Evolutionary conservation across 768 basidiomycete genomes (phyloP).

Genomic region (Rhodotorula kratochvilovae): DNA sequence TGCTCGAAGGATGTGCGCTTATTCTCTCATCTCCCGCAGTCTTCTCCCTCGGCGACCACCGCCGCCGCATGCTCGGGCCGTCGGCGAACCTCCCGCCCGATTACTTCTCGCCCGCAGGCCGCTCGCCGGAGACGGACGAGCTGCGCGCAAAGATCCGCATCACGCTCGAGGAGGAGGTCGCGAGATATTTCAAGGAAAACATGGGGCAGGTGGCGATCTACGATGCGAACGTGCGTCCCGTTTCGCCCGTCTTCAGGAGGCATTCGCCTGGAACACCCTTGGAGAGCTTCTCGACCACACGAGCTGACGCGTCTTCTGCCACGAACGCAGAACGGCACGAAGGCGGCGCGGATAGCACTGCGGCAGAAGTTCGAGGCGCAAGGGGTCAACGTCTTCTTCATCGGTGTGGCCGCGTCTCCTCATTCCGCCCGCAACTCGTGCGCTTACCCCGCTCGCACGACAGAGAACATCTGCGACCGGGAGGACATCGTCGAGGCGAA

Average conservation of each 20-base stretch:
- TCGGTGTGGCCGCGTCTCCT: slow-evolving; percentile 58
- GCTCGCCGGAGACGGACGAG: slow-evolving; percentile 61
- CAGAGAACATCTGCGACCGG: slow-evolving; percentile 87
- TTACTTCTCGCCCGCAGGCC: slow-evolving; percentile 77
- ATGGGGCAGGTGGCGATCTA: slow-evolving; percentile 95
- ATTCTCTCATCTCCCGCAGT: slow-evolving; percentile 50
- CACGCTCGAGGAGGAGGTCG: slow-evolving; percentile 83
- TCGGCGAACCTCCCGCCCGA: slow-evolving; percentile 83
- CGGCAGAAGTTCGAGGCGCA: slow-evolving; percentile 78
- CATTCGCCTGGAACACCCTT: background rate
- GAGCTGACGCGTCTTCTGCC: background rate
- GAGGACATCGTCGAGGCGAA: slow-evolving; percentile 89
- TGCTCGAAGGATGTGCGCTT: too few relatives aligned
- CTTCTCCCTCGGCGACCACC: slow-evolving; percentile 89
- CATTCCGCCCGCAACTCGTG: too few relatives aligned
- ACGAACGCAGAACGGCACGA: slow-evolving; percentile 60
- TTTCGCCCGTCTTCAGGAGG: background rate
- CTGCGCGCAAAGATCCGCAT: slow-evolving; percentile 68
- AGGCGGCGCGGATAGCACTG: slow-evolving; percentile 61
- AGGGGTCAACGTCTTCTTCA: slow-evolving; percentile 87
- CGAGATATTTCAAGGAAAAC: slow-evolving; percentile 71
- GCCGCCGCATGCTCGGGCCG: slow-evolving; percentile 80
- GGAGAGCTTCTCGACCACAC: too few relatives aligned
- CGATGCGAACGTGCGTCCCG: slow-evolving; percentile 67
- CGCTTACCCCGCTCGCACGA: too few relatives aligned